A percentile compares a stretch with the other conserved stretches of the same genome.
phyloP scores from a whole-genome alignment of 331 rosid genomes.

The Rosa hybrid region DNA sequence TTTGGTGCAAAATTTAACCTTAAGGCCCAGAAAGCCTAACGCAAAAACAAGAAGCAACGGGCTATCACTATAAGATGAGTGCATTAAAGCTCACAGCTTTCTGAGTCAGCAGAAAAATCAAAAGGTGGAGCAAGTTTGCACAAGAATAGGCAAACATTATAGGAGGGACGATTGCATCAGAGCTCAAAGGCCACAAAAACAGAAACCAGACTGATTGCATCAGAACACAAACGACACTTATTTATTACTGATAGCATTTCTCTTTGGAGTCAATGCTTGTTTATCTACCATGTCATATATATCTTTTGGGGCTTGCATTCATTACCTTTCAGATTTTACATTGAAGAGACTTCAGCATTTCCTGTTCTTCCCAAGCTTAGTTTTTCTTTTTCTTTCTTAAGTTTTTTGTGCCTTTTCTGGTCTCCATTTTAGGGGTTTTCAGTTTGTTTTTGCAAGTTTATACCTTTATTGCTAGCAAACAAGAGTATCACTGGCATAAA shows the following conservation, averaged over 20 bases:
- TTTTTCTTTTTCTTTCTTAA: background rate
- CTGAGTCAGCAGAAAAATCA: background rate
- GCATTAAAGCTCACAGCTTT: background rate
- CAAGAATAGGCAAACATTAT: background rate
- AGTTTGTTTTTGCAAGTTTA: background rate
- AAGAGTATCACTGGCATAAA: background rate
- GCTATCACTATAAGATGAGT: background rate
- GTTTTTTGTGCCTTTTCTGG: background rate
- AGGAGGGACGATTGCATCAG: background rate
- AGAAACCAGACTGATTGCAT: background rate
- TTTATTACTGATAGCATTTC: background rate
- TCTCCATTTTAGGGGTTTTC: no score
- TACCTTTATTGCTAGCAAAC: background rate
- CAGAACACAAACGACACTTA: background rate
- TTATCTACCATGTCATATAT: background rate
- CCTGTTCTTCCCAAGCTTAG: background rate
- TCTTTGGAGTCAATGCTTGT: background rate
- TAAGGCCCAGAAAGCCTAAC: no score
- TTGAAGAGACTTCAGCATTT: background rate
- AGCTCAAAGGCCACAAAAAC: background rate
- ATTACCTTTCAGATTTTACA: background rate
- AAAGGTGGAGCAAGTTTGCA: background rate
- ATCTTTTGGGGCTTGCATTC: background rate
- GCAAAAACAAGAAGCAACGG: background rate
- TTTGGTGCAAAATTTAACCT: no score